Conservation (phyloP, 2,329 filamentous ascomycete species). For the Microdochium bolleyi region DNA sequence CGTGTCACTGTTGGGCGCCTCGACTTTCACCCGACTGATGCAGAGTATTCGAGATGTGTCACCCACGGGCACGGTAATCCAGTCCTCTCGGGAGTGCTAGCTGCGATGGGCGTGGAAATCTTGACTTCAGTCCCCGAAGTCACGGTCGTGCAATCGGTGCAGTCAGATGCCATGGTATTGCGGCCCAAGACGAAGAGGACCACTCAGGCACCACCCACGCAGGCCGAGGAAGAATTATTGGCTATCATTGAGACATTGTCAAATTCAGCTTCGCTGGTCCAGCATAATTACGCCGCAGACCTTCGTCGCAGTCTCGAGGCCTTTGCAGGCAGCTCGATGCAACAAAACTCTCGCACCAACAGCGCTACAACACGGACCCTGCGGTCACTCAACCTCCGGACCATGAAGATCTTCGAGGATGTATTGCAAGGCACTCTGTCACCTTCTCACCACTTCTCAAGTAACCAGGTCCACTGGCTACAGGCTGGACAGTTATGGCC, state of each 20-base stretch:
- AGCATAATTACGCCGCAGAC: constrained; percentile 26
- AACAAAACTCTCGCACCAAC: background rate
- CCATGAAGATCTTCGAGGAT: background rate
- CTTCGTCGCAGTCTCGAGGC: constrained; percentile 15
- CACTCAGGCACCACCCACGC: background rate
- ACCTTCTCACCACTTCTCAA: background rate
- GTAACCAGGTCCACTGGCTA: constrained; percentile 30
- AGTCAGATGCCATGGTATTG: no score
- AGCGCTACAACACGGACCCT: background rate
- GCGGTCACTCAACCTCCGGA: constrained; percentile 5
- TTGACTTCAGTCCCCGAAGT: background rate
- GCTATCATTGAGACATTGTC: constrained; percentile 21
- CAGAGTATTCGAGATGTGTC: background rate
- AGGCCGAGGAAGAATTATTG: constrained; percentile 11
- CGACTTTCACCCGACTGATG: background rate
- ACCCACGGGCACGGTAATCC: background rate
- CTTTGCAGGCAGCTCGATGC: constrained; percentile 3
- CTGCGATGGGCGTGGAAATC: background rate
- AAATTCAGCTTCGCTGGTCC: constrained; percentile 21
- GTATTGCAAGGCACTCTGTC: background rate
- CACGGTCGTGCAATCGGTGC: no score
- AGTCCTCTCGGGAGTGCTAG: background rate
- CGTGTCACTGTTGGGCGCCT: background rate
- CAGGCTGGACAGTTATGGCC: constrained; percentile 34
- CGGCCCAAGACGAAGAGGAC: background rate